phyloP scores from a whole-genome alignment of 169 alveolate genomes.

The Cryptosporidium felis region DNA sequence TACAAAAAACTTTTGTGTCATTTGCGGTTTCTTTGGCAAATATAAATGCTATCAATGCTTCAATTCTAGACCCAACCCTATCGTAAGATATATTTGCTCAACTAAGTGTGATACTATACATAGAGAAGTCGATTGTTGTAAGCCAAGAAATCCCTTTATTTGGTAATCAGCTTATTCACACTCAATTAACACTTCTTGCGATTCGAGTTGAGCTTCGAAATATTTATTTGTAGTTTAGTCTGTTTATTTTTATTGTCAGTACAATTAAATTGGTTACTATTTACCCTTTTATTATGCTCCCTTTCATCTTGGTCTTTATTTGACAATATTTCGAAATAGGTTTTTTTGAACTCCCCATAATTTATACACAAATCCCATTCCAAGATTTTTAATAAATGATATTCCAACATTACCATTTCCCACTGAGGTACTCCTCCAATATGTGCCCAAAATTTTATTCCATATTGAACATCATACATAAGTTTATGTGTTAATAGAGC shows the following conservation, averaged over 20 bases:
- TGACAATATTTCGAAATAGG: slow-evolving; percentile 16
- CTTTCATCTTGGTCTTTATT: not conserved
- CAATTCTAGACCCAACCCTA: slow-evolving; percentile 43
- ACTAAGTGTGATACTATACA: slow-evolving; percentile 36
- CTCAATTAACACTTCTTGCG: slow-evolving; percentile 65
- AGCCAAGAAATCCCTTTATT: slow-evolving; percentile 55
- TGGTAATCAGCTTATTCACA: slow-evolving; percentile 7
- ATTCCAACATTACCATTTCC: slow-evolving; percentile 64
- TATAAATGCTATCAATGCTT: slow-evolving; percentile 60
- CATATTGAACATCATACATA: slow-evolving; percentile 68
- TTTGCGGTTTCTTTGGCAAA: slow-evolving; percentile 58
- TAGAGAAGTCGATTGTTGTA: slow-evolving; percentile 62
- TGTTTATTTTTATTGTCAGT: not conserved
- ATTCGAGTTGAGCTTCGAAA: slow-evolving; percentile 32
- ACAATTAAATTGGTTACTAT: not conserved
- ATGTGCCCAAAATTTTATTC: slow-evolving; percentile 66
- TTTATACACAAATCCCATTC: slow-evolving; percentile 46
- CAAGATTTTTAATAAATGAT: slow-evolving; percentile 35
- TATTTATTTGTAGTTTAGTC: slow-evolving; percentile 35
- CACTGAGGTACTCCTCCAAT: slow-evolving; percentile 71
- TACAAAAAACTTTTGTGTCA: slow-evolving; percentile 47
- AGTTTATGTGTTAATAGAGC: slow-evolving; percentile 42
- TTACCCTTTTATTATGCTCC: not conserved
- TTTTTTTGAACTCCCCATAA: slow-evolving; percentile 16
- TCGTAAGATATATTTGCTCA: slow-evolving; percentile 69